These are phyloP conservation scores for Panus rudis DNA, from an alignment of 768 basidiomycete genomes.

Conservation along the genomic window DNA sequence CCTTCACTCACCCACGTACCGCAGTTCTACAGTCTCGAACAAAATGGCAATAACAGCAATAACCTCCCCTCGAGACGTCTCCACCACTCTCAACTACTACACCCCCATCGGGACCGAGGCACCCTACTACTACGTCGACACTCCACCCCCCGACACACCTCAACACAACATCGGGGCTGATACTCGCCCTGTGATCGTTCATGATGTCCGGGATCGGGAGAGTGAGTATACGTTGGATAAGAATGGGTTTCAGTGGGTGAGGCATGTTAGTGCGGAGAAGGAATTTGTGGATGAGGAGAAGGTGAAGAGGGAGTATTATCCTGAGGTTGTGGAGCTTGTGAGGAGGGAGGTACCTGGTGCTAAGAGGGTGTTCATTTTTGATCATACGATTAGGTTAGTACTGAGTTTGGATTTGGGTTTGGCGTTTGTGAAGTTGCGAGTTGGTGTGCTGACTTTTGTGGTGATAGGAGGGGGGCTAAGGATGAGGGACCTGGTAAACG, in stretches of 20 bases:
- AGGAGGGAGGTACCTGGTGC: slow-evolving; percentile 33
- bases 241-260: slow-evolving; percentile 36
- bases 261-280: slow-evolving; percentile 28
- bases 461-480: no score
- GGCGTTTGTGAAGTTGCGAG: no score
- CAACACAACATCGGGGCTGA: slow-evolving; percentile 25
- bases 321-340: slow-evolving; percentile 34
- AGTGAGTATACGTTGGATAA: slow-evolving; percentile 27
- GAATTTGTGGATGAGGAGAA: slow-evolving; percentile 34
- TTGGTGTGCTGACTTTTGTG: no score
- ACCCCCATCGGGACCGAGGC: slow-evolving; percentile 20
- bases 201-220: slow-evolving; percentile 26
- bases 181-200: slow-evolving; percentile 18
- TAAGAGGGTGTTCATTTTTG: slow-evolving; percentile 35
- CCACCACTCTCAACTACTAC: slow-evolving; percentile 32
- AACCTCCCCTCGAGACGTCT: slow-evolving; percentile 28
- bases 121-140: slow-evolving; percentile 31
- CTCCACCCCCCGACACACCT: slow-evolving; percentile 15
- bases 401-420: no score
- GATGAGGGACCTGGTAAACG: no score
- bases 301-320: slow-evolving; percentile 33
- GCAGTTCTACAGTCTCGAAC: no score
- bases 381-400: slow-evolving; percentile 35
- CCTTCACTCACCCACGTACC: no score
- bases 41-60: slow-evolving; percentile 18